Evolutionary conservation across 2,329 filamentous ascomycete species (phyloP).

Genomic region (Fusarium cicatricum): DNA sequence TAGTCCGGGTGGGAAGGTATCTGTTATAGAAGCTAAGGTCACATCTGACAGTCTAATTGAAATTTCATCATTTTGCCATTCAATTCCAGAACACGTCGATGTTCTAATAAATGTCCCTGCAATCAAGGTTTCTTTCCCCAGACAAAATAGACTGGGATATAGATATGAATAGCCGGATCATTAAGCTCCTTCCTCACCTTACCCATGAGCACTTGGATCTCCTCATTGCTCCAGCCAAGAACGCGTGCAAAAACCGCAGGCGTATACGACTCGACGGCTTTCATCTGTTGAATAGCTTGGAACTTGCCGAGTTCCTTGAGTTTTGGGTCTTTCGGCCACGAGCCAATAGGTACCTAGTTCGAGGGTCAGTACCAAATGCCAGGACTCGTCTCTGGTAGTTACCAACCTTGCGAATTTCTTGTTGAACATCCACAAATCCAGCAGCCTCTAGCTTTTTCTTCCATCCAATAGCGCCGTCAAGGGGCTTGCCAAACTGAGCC

Average conservation of each 20-base stretch:
- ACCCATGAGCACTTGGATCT: conserved; percentile 31
- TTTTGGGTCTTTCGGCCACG: conserved; percentile 21
- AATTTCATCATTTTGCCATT: too few relatives aligned
- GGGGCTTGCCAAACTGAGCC: conserved; percentile 23
- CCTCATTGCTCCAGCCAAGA: conserved; percentile 28
- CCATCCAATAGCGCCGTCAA: conserved; percentile 18
- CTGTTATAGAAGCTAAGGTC: too few relatives aligned
- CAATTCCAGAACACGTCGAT: too few relatives aligned
- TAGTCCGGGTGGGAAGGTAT: too few relatives aligned
- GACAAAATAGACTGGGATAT: conserved; percentile 24
- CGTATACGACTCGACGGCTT: conserved; percentile 29
- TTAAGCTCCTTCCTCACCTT: conserved; percentile 34
- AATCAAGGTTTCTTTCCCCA: conserved; percentile 17
- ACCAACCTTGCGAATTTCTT: conserved; percentile 24
- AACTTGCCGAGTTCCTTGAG: conserved; percentile 25
- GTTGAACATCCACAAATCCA: conserved; percentile 20
- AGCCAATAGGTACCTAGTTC: conserved; percentile 21
- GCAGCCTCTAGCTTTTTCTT: conserved; percentile 18
- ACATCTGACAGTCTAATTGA: too few relatives aligned
- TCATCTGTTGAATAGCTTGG: conserved; percentile 23
- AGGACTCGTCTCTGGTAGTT: neutral
- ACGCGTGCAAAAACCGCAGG: conserved; percentile 26
- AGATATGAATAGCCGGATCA: conserved; percentile 30
- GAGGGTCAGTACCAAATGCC: neutral
- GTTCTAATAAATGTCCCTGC: too few relatives aligned